Evolutionary conservation across 148 eudicot species (phyloP), one percentile per base, ranked within the genome.

Genomic region (Limonium bicolor): DNA sequence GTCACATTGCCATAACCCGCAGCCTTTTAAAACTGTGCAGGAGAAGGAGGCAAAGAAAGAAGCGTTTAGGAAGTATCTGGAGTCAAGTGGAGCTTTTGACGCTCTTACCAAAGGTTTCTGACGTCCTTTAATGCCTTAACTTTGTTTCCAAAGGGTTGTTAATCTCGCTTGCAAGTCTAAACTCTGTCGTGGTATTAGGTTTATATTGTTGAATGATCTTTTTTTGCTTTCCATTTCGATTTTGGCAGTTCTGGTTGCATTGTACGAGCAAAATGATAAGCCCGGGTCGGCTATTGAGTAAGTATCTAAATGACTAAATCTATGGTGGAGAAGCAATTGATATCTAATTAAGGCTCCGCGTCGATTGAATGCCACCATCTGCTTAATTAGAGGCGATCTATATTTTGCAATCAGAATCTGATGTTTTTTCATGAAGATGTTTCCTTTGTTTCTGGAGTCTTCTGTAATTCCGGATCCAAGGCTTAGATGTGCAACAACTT

Each of bases 21-120:
- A 11, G 23, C 2, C 48, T 43, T 34, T 44, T 38, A 40, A 45
- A 4, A 51, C 32, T 63, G 15, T 48, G 55, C 68, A 88, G 96
- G 96, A 83, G 54, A 88, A 72, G 69, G 96, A 83, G 72, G 77
- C 83, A 7, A 88, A 88, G 69, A 88, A 83, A 62, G 96, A 88
- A 80, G 94, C 92, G 54, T 88, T 79, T 64, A 77, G 86, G 59
- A 88, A 73, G 76, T 88, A 88, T 45, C 59, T 88, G 35, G 96
- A 88, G 45, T 74, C 96, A 34, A 83, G 72, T 22, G 96, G 96
- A 49, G 92, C 72, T 43, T 70, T 77, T 58, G 96, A 88, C 62
- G 79, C 83, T 48, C 63, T 88, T 51, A 88, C 94, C 4, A 88
- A 83, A 83, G 94, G 96, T 83, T 42, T 44, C 9, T 6, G 22